Conservation (phyloP, 192 early-diverging fungal species). For the Coemansia sp. region DNA sequence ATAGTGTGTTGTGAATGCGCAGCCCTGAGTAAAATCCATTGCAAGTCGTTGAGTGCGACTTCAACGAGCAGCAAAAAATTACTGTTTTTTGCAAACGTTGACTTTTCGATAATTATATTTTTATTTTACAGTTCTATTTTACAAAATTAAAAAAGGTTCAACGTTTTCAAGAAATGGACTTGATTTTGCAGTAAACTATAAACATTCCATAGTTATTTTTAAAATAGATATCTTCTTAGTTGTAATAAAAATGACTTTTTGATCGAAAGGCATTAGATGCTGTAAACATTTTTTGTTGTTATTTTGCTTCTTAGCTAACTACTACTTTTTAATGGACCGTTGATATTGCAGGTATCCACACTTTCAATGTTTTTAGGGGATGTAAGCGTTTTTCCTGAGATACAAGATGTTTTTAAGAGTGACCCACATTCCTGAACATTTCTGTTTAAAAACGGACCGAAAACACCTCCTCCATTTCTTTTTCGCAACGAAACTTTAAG, state of each 20-base stretch:
- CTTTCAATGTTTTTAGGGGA: no score
- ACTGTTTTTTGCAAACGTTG: no score
- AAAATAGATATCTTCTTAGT: background rate
- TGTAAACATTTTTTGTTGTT: background rate
- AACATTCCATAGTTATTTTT: background rate
- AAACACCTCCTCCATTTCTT: background rate
- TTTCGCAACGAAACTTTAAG: background rate
- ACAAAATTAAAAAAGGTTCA: background rate
- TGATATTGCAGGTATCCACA: no score
- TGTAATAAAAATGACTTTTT: background rate
- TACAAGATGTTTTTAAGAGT: background rate
- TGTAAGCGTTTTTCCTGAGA: background rate
- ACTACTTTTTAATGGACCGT: no score
- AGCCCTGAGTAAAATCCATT: no score
- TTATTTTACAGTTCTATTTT: no score
- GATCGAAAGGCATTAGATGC: background rate
- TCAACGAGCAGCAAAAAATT: no score
- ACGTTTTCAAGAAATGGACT: constrained; percentile 1
- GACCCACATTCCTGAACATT: background rate
- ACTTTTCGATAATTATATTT: no score
- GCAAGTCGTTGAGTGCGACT: no score
- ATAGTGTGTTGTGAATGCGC: no score
- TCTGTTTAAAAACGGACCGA: background rate
- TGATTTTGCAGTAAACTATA: constrained; percentile 3
- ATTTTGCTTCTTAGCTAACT: no score